A percentile compares a stretch with the other conserved stretches of the same genome.
Conservation (phyloP, 495 filamentous ascomycete species). For the Podospora conica region DNA sequence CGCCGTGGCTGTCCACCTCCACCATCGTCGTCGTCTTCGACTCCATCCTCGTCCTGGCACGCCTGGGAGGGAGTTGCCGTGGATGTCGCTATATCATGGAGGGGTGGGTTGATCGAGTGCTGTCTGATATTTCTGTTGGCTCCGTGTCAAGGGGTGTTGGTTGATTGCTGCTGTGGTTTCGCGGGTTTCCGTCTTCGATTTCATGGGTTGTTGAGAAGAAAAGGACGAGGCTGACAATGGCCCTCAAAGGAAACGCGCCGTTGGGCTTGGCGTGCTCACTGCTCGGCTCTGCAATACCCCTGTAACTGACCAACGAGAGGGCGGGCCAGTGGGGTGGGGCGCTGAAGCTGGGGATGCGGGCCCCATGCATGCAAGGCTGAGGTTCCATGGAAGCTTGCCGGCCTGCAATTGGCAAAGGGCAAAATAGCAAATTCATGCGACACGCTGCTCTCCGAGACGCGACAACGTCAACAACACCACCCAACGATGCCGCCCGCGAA, state of each 20-base stretch:
- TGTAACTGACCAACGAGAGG: neutral
- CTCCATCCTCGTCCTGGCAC: slow-evolving; percentile 27
- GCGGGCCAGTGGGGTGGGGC: neutral
- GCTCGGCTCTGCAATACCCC: neutral
- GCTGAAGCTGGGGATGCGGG: neutral
- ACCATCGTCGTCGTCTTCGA: slow-evolving; percentile 28
- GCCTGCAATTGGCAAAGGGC: slow-evolving; percentile 7
- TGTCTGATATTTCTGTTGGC: neutral
- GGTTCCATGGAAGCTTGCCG: neutral
- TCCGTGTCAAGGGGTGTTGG: neutral
- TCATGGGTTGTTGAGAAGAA: neutral
- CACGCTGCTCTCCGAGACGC: slow-evolving; percentile 7
- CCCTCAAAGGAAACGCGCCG: neutral
- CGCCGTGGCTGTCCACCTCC: slow-evolving; percentile 37
- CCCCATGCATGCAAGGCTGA: slow-evolving; percentile 11
- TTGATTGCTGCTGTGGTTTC: neutral
- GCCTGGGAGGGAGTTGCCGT: neutral
- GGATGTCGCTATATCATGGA: neutral
- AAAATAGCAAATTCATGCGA: slow-evolving; percentile 15
- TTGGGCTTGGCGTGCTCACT: neutral
- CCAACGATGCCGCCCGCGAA: slow-evolving; percentile 44
- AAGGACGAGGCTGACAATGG: neutral
- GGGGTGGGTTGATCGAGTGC: neutral
- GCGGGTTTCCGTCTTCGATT: neutral
- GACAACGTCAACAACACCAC: slow-evolving; percentile 17